Conservation (phyloP, 179 eudicot species). For the Amaranthus tricolor region DNA sequence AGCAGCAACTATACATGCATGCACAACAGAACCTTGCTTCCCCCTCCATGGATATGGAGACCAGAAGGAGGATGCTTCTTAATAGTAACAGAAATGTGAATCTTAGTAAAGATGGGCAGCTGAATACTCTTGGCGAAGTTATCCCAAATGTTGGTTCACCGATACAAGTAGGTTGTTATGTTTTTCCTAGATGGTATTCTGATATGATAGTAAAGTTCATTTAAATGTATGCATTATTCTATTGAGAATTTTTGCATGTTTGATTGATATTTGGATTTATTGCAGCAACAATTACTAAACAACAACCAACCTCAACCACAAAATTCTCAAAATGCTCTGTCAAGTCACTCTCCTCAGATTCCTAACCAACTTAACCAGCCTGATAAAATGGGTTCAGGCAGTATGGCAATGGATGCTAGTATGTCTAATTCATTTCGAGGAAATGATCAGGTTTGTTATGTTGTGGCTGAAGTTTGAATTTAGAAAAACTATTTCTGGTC, state of each 20-base stretch:
- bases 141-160: constrained; percentile 48
- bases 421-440: constrained; percentile 87
- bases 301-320: constrained; percentile 62
- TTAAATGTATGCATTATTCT: constrained; percentile 11
- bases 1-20: constrained; percentile 39
- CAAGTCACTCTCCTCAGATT: constrained; percentile 68
- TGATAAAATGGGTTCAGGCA: constrained; percentile 53
- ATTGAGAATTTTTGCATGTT: constrained; percentile 10
- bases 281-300: constrained; percentile 49
- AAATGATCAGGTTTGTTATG: constrained; percentile 78
- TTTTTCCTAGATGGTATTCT: constrained; percentile 32
- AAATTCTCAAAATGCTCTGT: constrained; percentile 58
- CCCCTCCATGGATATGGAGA: constrained; percentile 40
- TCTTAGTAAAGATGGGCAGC: constrained; percentile 43
- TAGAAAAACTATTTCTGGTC: background rate
- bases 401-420: constrained; percentile 77
- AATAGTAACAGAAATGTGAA: constrained; percentile 36
- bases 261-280: constrained; percentile 17
- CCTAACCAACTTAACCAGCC: constrained; percentile 42
- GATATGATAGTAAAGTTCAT: constrained; percentile 36
- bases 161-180: constrained; percentile 36
- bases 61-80: constrained; percentile 38
- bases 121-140: constrained; percentile 34
- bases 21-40: constrained; percentile 34
- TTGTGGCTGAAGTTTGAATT: background rate